A percentile compares a stretch with the other conserved stretches of the same genome.
Conservation (phyloP, 2,329 filamentous ascomycete species). For the Nemania sp. region DNA sequence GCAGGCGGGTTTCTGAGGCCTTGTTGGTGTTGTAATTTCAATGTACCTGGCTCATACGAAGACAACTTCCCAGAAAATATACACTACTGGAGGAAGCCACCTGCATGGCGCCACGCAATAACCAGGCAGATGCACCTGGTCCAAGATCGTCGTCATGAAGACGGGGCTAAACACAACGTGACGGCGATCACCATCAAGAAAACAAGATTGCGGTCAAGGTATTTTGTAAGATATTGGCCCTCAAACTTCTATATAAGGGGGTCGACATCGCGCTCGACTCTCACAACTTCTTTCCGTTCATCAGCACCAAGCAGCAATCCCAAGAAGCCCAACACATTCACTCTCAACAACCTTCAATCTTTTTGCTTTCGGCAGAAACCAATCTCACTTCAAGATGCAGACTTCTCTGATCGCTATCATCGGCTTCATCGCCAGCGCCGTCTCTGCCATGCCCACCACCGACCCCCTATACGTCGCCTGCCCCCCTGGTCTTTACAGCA, state of each 20-base stretch:
- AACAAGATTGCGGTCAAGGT: conserved; percentile 15
- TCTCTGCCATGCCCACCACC: conserved; percentile 26
- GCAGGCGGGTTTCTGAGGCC: not conserved
- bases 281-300: conserved; percentile 2
- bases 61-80: not conserved
- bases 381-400: conserved; percentile 36
- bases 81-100: conserved; percentile 10
- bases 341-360: conserved; percentile 12
- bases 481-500: conserved; percentile 46
- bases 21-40: conserved; percentile 5
- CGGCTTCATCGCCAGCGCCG: conserved; percentile 35
- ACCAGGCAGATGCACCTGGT: conserved; percentile 10
- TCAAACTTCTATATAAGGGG: conserved; percentile 28
- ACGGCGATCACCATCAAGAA: conserved; percentile 15
- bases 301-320: conserved; percentile 20
- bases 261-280: conserved; percentile 10
- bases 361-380: conserved; percentile 11
- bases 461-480: conserved; percentile 44
- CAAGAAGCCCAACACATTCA: conserved; percentile 19
- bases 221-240: not conserved
- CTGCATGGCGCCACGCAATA: conserved; percentile 22
- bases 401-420: conserved; percentile 32
- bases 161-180: not conserved
- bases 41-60: conserved; percentile 11
- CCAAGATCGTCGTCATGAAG: conserved; percentile 5